Base-by-base conservation (phyloP, 73 alveolate species). In the Paraurostyla sp. region DNA sequence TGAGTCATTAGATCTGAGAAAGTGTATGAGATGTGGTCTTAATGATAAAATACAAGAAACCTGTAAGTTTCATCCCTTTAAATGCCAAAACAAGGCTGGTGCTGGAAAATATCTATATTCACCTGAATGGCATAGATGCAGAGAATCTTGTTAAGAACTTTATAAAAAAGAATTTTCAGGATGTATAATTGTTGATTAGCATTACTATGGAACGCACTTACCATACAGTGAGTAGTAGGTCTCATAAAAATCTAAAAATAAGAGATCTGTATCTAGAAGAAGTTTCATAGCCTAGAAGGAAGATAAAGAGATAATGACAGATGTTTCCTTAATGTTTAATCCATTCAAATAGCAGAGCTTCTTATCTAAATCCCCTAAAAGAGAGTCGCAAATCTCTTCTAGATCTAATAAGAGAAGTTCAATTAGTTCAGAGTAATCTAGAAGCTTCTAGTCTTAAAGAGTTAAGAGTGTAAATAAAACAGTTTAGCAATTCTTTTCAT, bases 21-120 rank as follows among this genome's bases (percentile, higher is more conserved):
- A 29, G 1, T 78, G 89, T 41, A 3, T 78, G 41, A 78, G 89
- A 78, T 78, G 89, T 36, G 89, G 89, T 0, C 30, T 78, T 23
- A 78, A 78, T 54, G 89, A 78, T 54, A 78, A 78, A 54, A 50
- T 78, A n/a, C 78, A 9, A 29, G 62, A 32, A 16, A 7, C 27
- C 0, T 78, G 89, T 60, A 15, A 40, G 13, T 78, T 78, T 35
- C 89, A 78, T 54, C 89, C 89, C 9, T 50, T 54, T 36, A 51
- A 54, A 49, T 78, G 89, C 62, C 76, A 54, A 13, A 2, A 20
- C 20, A 78, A 78, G 43, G 4, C 76, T 20, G 89, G 89, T 6
- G 76, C 89, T 7, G 89, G 89, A 25, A 50, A 78, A 35, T 78
- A 51, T 23, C 38, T 51, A 25, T 78, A 78, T 27, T 52, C 80